These are phyloP conservation scores for Balamuthia mandrillaris DNA, from an alignment of 208 protist genomes.

Conservation along the genomic window DNA sequence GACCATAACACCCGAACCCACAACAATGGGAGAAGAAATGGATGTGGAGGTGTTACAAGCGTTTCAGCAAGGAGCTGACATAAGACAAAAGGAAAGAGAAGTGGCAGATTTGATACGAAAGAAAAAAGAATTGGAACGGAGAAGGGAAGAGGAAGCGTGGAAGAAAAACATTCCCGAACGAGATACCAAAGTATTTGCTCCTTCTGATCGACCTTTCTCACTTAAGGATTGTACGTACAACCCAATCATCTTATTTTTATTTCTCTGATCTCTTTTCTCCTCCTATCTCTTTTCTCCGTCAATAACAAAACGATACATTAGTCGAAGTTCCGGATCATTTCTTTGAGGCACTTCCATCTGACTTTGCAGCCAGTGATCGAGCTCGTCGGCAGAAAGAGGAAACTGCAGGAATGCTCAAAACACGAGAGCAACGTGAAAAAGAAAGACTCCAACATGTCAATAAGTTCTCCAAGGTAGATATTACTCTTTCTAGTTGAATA, in stretches of 20 bases:
- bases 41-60: neutral
- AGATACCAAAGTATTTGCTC: neutral
- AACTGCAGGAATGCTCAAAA: neutral
- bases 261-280: too few species aligned
- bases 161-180: neutral
- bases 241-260: neutral
- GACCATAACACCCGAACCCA: neutral
- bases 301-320: too few species aligned
- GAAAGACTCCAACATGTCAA: neutral
- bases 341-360: slow-evolving; percentile 4
- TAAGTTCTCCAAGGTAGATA: neutral
- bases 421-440: neutral
- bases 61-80: neutral
- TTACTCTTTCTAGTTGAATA: neutral
- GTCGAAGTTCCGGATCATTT: slow-evolving; percentile 23
- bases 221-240: neutral
- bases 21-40: neutral
- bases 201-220: neutral
- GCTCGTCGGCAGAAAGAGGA: neutral
- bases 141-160: too few species aligned
- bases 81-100: too few species aligned
- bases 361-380: neutral
- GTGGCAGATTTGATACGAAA: too few species aligned
- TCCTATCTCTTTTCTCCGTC: neutral
- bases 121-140: too few species aligned